Conservation (phyloP, 305 asterid species). For the Solanum hybrid region DNA sequence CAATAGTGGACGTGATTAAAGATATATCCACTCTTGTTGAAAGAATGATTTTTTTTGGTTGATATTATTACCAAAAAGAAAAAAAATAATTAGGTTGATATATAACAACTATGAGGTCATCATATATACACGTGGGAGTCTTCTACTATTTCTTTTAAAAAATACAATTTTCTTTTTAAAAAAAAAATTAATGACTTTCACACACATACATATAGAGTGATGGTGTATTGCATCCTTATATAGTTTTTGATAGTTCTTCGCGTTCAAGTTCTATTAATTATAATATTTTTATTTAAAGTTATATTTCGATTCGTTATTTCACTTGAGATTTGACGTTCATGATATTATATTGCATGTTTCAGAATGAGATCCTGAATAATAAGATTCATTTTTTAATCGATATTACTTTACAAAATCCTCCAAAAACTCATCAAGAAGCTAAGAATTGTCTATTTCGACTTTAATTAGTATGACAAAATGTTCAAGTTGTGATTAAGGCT, state of each 20-base stretch:
- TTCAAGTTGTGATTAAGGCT: not conserved
- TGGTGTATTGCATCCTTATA: not conserved
- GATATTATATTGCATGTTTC: not conserved
- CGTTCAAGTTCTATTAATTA: not conserved
- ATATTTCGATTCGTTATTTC: not conserved
- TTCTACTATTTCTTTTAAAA: not conserved
- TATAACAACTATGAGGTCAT: not conserved
- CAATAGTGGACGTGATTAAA: slow-evolving; percentile 14
- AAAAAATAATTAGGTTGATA: not conserved
- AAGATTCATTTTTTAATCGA: not conserved
- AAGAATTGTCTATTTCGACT: not conserved
- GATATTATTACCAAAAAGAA: not conserved
- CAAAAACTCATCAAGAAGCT: not conserved
- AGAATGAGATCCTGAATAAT: not conserved
- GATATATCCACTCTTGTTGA: slow-evolving; percentile 18
- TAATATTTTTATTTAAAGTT: no score
- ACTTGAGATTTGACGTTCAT: not conserved
- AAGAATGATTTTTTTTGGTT: not conserved
- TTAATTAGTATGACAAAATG: not conserved
- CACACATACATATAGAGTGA: not conserved
- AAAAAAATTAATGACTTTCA: not conserved
- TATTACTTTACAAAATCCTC: not conserved
- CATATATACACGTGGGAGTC: not conserved
- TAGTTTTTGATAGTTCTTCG: not conserved
- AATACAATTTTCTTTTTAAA: not conserved